Evolutionary conservation across 169 alveolate genomes (phyloP).

Genomic region (Eimeria brunetti): DNA sequence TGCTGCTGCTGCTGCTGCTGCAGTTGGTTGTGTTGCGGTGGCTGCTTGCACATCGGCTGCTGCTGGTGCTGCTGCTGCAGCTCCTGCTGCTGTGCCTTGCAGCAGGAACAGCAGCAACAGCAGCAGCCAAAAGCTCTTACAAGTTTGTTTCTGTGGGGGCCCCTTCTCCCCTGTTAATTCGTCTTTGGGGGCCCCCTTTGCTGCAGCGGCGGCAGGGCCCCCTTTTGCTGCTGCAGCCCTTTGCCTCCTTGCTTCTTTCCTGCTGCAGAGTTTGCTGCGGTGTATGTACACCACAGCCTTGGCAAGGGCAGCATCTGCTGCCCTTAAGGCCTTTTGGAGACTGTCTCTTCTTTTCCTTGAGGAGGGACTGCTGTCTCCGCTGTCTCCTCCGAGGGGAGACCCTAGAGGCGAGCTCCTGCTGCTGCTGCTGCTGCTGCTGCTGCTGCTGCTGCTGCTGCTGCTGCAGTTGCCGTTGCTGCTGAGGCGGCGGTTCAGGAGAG

Average conservation of each 20-base stretch:
- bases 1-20: too few species aligned
- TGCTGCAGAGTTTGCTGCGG: conserved; percentile 6
- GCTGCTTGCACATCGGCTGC: not conserved
- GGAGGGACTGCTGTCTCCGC: not conserved
- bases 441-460: not conserved
- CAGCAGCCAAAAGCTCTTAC: too few species aligned
- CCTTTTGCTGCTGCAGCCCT: too few species aligned
- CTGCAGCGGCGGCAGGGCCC: too few species aligned
- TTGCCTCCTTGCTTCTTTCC: not conserved
- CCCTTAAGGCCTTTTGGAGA: not conserved
- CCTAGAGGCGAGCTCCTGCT: not conserved
- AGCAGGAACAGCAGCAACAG: too few species aligned
- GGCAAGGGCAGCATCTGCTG: conserved; percentile 17
- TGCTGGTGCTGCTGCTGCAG: not conserved
- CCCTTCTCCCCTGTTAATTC: too few species aligned
- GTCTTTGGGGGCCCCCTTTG: too few species aligned
- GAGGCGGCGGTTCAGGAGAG: not conserved
- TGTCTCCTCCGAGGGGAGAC: not conserved
- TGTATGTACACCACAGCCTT: too few species aligned
- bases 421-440: conserved; percentile 24
- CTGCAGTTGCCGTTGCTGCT: not conserved
- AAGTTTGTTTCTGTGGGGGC: too few species aligned
- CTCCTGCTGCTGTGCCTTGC: not conserved
- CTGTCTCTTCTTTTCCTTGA: not conserved
- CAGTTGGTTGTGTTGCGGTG: too few species aligned